Evolutionary conservation across 164 flowering plant species (phyloP), one percentile per base, ranked within the genome.

Genomic region (Magnolia changhungtana): DNA sequence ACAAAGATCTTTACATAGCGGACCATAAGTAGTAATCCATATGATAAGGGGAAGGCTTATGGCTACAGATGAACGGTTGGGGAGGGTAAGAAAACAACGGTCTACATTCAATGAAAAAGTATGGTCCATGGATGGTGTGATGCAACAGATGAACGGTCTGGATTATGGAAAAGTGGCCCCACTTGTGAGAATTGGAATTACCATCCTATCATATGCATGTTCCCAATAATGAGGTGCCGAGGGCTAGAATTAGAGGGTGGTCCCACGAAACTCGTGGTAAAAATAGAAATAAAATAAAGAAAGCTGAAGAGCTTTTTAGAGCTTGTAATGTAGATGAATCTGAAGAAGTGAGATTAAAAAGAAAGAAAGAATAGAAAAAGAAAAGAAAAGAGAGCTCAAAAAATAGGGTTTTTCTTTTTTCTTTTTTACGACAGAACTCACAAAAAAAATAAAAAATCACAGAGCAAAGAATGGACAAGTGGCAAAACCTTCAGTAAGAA

Each of bases 281-380:
- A 2, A 27, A 23, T 66, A 8, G 24, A 66, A 21, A 10, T 20
- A 67, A 14, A 31, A 27, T 9, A 23, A 24, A 67, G 49, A 29
- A 67, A 67, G 70, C 49, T 67, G 7, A 67, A 14, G 70, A 67
- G 70, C 70, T 67, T 67, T 67, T 55, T 31, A 13, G 70, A 13
- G 49, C 37, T 31, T 31, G 49, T 23, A 29, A 29, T 55, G 70
- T 14, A 29, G 27, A 65, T 31, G 49, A 67, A 67, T 27, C 14
- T 21, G 13, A 65, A 65, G 23, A 65, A 65, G 23, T 37, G 45
- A 37, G 45, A 37, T 37, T 37, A 3, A 37, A 37, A 37, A 37
- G 45, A 37, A 24, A 24, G 27, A 24, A 24, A 37, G 45, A 37
- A 55, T 4, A 24, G 20, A 11, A 9, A 37, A 7, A n/a, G 67